Conservation (phyloP, 192 early-diverging fungal species). For the Fimicolochytrium jonesii region DNA sequence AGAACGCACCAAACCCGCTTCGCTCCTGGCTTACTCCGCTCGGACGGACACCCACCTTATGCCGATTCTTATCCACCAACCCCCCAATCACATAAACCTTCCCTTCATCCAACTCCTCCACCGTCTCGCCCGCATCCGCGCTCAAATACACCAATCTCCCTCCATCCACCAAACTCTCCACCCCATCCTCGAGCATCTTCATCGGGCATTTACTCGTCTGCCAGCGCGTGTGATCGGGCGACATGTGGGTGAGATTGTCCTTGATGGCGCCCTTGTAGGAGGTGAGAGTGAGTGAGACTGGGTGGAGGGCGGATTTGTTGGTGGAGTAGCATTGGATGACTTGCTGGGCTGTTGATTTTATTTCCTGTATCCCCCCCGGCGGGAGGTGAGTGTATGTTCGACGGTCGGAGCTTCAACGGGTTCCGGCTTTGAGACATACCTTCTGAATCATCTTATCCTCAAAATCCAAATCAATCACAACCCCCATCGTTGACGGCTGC, state of each 20-base stretch:
- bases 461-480: constrained; percentile 74
- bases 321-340: constrained; percentile 68
- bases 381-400: no score
- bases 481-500: constrained; percentile 39
- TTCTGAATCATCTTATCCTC: constrained; percentile 72
- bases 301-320: constrained; percentile 53
- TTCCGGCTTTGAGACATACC: no score
- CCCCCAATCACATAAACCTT: constrained; percentile 91
- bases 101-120: constrained; percentile 62
- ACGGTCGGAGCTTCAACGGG: no score
- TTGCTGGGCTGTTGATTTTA: constrained; percentile 55
- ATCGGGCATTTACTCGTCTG: constrained; percentile 4
- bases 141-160: constrained; percentile 76
- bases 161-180: constrained; percentile 35
- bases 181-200: constrained; percentile 21
- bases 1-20: no score
- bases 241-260: constrained; percentile 38
- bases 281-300: constrained; percentile 59
- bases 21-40: no score
- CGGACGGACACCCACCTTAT: constrained; percentile 66
- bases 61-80: constrained; percentile 90
- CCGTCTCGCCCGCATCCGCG: constrained; percentile 76
- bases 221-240: constrained; percentile 55
- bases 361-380: no score
- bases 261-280: constrained; percentile 51